These are phyloP conservation scores for Casuarina cunninghamiana DNA, from an alignment of 306 rosid species.

Conservation along the genomic window DNA sequence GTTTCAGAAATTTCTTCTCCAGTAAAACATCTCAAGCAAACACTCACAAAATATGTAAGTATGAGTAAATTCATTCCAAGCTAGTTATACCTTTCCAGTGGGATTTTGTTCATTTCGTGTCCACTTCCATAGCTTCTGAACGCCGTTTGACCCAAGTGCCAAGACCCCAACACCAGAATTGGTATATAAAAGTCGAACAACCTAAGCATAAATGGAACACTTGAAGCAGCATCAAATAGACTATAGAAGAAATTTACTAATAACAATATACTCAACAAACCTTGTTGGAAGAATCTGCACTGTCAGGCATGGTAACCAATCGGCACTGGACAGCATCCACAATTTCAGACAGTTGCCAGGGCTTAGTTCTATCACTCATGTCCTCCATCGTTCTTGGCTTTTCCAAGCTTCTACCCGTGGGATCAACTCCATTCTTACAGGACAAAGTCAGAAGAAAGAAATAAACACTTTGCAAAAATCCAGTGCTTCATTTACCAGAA, in stretches of 20 bases:
- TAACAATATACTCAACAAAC: conserved; percentile 43
- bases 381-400: conserved; percentile 65
- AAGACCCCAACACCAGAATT: conserved; percentile 76
- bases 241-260: conserved; percentile 14
- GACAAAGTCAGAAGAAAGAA: conserved; percentile 40
- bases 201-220: conserved; percentile 40
- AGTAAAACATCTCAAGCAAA: conserved; percentile 6
- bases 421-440: conserved; percentile 69
- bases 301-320: conserved; percentile 75
- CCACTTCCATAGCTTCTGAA: conserved; percentile 93
- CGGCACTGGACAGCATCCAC: conserved; percentile 71
- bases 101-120: conserved; percentile 67
- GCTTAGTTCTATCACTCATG: conserved; percentile 55
- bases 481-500: not conserved
- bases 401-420: conserved; percentile 51
- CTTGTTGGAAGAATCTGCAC: conserved; percentile 70
- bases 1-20: conserved; percentile 40
- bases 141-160: conserved; percentile 89
- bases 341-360: conserved; percentile 86
- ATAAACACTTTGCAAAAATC: conserved; percentile 11
- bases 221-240: conserved; percentile 22
- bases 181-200: conserved; percentile 73
- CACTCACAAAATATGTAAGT: conserved; percentile 11
- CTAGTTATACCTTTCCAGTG: conserved; percentile 60
- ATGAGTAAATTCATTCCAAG: conserved; percentile 4